phyloP scores from a whole-genome alignment of 1,284 basidiomycete species.

The Cutaneotrichosporon spelunceum region DNA sequence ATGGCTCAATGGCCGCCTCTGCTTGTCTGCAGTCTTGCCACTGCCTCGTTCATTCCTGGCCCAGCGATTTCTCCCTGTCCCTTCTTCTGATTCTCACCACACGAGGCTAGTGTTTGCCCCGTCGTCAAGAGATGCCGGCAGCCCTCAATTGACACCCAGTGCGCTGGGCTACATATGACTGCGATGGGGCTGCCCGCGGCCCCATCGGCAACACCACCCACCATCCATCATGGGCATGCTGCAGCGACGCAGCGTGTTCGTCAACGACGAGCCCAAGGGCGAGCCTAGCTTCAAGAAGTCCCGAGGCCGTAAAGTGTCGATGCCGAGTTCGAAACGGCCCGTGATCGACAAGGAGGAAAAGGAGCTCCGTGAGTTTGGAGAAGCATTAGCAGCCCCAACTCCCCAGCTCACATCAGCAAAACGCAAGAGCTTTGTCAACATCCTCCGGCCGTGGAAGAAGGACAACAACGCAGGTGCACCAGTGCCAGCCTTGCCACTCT shows the following conservation, averaged over 20 bases:
- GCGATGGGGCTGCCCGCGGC: background rate
- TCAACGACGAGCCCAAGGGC: background rate
- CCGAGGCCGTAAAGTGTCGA: background rate
- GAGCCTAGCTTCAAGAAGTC: background rate
- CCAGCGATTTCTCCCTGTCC: background rate
- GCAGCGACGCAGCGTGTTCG: constrained; percentile 1
- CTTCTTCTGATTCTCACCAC: background rate
- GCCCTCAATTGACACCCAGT: background rate
- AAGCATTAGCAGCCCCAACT: no score
- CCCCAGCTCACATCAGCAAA: background rate
- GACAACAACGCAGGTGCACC: background rate
- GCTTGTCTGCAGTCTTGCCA: background rate
- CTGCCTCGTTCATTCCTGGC: background rate
- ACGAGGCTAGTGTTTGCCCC: background rate
- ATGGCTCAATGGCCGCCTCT: background rate
- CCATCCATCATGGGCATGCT: constrained; percentile 1
- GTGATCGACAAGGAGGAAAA: background rate
- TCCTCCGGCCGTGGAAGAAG: background rate
- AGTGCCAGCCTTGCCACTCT: background rate
- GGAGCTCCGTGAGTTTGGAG: background rate
- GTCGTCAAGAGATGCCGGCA: constrained; percentile 1
- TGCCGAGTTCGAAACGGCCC: background rate
- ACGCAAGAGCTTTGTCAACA: constrained; percentile 5
- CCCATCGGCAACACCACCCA: background rate
- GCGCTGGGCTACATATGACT: background rate